Conservation (phyloP, 1,284 basidiomycete species). For the Tetrapyrgos nigripes region DNA sequence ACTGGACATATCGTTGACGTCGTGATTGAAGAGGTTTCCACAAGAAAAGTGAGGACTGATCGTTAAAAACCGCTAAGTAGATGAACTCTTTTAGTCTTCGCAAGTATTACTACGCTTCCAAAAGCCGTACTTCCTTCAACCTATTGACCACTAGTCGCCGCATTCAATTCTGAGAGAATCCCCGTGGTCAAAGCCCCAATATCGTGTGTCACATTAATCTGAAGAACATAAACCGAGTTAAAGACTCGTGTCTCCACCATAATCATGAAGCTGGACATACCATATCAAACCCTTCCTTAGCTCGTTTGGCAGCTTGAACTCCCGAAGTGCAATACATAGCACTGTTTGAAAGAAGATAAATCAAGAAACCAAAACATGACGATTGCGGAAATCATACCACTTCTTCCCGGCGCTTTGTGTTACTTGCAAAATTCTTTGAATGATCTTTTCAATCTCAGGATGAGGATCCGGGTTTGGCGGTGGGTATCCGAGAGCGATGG, state of each 20-base stretch:
- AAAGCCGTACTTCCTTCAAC: too few relatives aligned
- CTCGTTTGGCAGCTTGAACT: slow-evolving; percentile 52
- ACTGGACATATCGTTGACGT: too few relatives aligned
- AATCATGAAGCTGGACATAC: slow-evolving; percentile 35
- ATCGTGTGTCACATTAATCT: slow-evolving; percentile 67
- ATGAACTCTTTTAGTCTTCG: too few relatives aligned
- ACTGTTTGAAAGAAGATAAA: slow-evolving; percentile 36
- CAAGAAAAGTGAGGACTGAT: too few relatives aligned
- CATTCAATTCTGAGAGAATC: too few relatives aligned
- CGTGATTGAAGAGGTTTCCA: too few relatives aligned
- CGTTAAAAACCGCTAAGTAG: too few relatives aligned
- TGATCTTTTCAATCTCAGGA: slow-evolving; percentile 65
- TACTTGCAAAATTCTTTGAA: slow-evolving; percentile 60
- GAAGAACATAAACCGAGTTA: neutral
- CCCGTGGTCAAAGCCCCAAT: too few relatives aligned
- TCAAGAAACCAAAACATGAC: neutral
- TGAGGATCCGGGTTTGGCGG: slow-evolving; percentile 67
- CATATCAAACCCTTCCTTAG: slow-evolving; percentile 65
- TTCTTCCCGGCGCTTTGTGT: slow-evolving; percentile 69
- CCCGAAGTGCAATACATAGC: slow-evolving; percentile 58
- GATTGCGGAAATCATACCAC: slow-evolving; percentile 54
- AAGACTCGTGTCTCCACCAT: slow-evolving; percentile 1
- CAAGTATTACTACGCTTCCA: too few relatives aligned
- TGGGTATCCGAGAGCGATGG: slow-evolving; percentile 62
- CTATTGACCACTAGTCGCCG: too few relatives aligned